Conservation (phyloP, 306 rosid genomes). For the Carpinus fangiana region DNA sequence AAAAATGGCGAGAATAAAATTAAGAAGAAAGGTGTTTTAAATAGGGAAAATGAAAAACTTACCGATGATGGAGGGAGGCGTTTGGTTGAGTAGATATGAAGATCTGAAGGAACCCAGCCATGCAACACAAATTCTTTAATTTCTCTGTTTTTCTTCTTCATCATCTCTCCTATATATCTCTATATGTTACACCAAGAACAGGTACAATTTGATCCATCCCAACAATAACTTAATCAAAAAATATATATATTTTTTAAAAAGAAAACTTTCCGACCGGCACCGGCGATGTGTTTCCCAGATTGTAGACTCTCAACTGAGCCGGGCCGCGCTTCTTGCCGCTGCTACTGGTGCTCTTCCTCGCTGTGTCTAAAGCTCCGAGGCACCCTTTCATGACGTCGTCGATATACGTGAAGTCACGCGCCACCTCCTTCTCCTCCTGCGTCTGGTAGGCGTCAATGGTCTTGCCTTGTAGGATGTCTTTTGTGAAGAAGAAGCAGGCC, state of each 20-base stretch:
- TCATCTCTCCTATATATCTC: slow-evolving; percentile 23
- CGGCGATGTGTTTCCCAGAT: slow-evolving; percentile 59
- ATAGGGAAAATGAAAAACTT: too few relatives aligned
- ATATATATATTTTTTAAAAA: neutral
- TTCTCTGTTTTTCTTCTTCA: neutral
- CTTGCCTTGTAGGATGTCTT: slow-evolving; percentile 54
- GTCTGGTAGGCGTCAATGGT: slow-evolving; percentile 43
- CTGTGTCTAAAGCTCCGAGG: slow-evolving; percentile 45
- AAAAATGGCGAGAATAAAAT: too few relatives aligned
- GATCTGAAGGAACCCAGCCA: too few relatives aligned
- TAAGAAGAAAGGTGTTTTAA: too few relatives aligned
- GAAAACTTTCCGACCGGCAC: slow-evolving; percentile 48
- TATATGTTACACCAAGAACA: slow-evolving; percentile 38
- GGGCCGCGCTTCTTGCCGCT: slow-evolving; percentile 51
- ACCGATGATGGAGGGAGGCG: too few relatives aligned
- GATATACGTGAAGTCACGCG: slow-evolving; percentile 66
- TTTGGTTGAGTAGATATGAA: too few relatives aligned
- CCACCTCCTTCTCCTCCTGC: slow-evolving; percentile 56
- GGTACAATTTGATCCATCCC: neutral
- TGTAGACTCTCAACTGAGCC: slow-evolving; percentile 52
- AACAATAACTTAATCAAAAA: neutral
- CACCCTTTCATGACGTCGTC: slow-evolving; percentile 58
- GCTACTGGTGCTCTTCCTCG: slow-evolving; percentile 48
- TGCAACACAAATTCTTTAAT: neutral
- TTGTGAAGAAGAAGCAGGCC: slow-evolving; percentile 64